A percentile compares a stretch with the other conserved stretches of the same genome.
These are phyloP conservation scores for Phlyctochytrium arcticum DNA, from an alignment of 192 early-diverging fungal genomes.

Conservation along the genomic window DNA sequence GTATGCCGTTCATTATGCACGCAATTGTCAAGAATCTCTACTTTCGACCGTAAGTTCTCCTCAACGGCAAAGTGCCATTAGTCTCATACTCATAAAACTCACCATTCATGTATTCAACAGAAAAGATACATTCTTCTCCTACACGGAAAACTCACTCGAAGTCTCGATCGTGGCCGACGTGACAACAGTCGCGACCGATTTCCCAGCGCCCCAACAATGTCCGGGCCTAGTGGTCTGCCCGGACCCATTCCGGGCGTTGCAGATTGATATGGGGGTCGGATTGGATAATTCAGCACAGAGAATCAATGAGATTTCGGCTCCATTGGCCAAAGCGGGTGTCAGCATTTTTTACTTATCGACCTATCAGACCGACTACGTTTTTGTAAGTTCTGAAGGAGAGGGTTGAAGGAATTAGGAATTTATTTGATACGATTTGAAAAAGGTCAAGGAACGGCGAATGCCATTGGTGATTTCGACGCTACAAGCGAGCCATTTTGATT, in stretches of 20 bases:
- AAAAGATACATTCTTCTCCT: constrained; percentile 55
- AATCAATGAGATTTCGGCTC: constrained; percentile 56
- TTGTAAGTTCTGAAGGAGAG: constrained; percentile 43
- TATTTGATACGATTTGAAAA: neutral
- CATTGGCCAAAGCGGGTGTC: constrained; percentile 55
- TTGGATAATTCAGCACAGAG: constrained; percentile 54
- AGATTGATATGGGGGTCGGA: constrained; percentile 49
- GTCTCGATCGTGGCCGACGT: constrained; percentile 61
- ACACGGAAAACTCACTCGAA: constrained; percentile 67
- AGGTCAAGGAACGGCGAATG: constrained; percentile 61
- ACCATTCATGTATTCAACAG: neutral
- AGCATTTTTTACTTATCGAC: constrained; percentile 73
- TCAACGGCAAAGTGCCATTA: constrained; percentile 8
- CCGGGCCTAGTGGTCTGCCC: constrained; percentile 45
- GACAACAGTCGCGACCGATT: constrained; percentile 52
- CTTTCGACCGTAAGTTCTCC: constrained; percentile 40
- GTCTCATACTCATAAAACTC: neutral
- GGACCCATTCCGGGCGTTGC: constrained; percentile 62
- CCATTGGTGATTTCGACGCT: constrained; percentile 50
- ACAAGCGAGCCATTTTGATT: constrained; percentile 32
- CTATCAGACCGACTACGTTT: constrained; percentile 69
- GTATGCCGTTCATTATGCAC: constrained; percentile 51
- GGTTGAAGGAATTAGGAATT: neutral
- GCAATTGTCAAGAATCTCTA: constrained; percentile 59
- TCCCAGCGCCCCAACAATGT: constrained; percentile 29